Evolutionary conservation across 257 asterid genomes (phyloP).

Genomic region (Fraxinus excelsior): DNA sequence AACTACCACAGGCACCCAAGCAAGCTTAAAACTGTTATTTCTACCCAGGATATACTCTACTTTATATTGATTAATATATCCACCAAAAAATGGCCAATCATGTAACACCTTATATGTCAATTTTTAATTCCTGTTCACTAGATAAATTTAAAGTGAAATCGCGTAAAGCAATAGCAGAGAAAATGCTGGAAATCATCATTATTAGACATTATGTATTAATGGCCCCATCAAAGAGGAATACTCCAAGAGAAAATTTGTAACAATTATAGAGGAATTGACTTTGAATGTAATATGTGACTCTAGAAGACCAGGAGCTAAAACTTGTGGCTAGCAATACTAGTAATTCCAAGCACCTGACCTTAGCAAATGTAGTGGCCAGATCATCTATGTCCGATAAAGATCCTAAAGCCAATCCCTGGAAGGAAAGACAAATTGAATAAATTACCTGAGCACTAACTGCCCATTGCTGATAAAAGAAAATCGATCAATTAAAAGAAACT

Average conservation of each 20-base stretch:
- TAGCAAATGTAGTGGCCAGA: conserved; percentile 71
- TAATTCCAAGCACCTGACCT: conserved; percentile 49
- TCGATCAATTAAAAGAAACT: not conserved
- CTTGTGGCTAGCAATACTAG: not conserved
- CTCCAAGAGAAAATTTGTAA: not conserved
- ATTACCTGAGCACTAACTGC: not conserved
- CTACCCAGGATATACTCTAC: not conserved
- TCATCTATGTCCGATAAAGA: conserved; percentile 80
- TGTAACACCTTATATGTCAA: not conserved
- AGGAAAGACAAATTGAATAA: conserved; percentile 12
- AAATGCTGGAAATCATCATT: not conserved
- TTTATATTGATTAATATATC: too few relatives aligned
- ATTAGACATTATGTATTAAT: not conserved
- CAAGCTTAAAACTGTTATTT: not conserved
- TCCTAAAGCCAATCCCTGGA: conserved; percentile 74
- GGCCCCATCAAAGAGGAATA: not conserved
- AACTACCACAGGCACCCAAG: not conserved
- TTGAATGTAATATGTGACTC: not conserved
- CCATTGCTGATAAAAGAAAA: conserved; percentile 12
- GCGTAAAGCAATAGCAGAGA: not conserved
- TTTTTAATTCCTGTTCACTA: not conserved
- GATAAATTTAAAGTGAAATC: not conserved
- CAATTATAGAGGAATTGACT: not conserved
- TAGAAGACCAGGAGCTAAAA: not conserved
- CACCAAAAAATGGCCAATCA: not conserved